A percentile compares a stretch with the other conserved stretches of the same genome.
These are phyloP conservation scores for Colletotrichum sp. DNA, from an alignment of 2,329 filamentous ascomycete genomes.

Conservation along the genomic window DNA sequence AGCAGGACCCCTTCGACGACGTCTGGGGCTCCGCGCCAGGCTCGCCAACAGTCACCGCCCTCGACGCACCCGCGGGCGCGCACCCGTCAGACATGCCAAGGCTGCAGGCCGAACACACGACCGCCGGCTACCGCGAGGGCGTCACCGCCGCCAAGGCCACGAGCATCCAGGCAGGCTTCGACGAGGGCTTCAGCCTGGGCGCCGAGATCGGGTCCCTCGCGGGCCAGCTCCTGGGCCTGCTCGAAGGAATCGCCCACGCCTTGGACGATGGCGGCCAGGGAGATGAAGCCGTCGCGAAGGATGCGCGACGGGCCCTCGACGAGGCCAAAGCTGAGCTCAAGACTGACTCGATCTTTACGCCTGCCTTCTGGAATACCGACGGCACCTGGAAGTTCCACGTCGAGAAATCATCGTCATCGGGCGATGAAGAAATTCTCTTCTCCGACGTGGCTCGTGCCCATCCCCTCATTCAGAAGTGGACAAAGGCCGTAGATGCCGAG, in stretches of 20 bases:
- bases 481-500: slow-evolving; percentile 34
- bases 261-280: slow-evolving; percentile 29
- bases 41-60: slow-evolving; percentile 2
- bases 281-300: slow-evolving; percentile 20
- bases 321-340: slow-evolving; percentile 65
- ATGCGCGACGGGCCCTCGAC: slow-evolving; percentile 36
- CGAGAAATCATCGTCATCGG: slow-evolving; percentile 27
- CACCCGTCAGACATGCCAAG: slow-evolving; percentile 72
- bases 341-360: slow-evolving; percentile 66
- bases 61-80: slow-evolving; percentile 4
- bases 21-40: slow-evolving; percentile 24
- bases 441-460: slow-evolving; percentile 70
- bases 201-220: slow-evolving; percentile 78
- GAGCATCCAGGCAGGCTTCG: slow-evolving; percentile 86
- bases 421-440: slow-evolving; percentile 55
- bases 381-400: slow-evolving; percentile 75
- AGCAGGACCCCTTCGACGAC: slow-evolving; percentile 23
- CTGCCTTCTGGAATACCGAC: slow-evolving; percentile 71
- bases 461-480: slow-evolving; percentile 71
- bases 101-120: slow-evolving; percentile 78
- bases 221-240: slow-evolving; percentile 76
- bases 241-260: slow-evolving; percentile 73
- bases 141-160: slow-evolving; percentile 76
- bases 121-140: slow-evolving; percentile 89
- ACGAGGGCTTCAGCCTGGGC: slow-evolving; percentile 86